These are phyloP conservation scores for Penicillium sclerotigenum DNA, from an alignment of 2,329 filamentous ascomycete species.

Conservation along the genomic window DNA sequence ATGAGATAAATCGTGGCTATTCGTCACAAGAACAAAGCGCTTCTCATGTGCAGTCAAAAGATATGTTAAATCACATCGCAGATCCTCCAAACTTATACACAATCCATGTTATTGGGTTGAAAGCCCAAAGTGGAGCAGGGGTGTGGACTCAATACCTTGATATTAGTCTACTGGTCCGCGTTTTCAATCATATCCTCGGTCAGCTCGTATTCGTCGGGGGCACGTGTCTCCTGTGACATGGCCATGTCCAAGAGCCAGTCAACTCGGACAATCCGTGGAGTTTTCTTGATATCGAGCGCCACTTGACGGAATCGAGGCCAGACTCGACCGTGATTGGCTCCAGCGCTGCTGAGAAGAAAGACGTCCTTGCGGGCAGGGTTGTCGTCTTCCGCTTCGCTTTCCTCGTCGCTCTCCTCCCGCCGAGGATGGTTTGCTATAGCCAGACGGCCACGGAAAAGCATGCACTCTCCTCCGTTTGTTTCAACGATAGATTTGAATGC, in stretches of 20 bases:
- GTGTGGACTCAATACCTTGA: background rate
- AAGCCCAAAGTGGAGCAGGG: background rate
- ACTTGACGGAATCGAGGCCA: slow-evolving; percentile 80
- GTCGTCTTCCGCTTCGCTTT: slow-evolving; percentile 57
- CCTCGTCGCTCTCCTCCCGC: slow-evolving; percentile 41
- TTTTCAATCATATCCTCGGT: slow-evolving; percentile 30
- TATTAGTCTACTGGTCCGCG: slow-evolving; percentile 19
- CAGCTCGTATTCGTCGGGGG: slow-evolving; percentile 59
- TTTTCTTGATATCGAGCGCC: slow-evolving; percentile 73
- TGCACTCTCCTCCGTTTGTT: slow-evolving; percentile 82
- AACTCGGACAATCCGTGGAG: slow-evolving; percentile 72
- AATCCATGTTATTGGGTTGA: background rate
- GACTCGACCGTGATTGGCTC: slow-evolving; percentile 64
- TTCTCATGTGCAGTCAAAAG: slow-evolving; percentile 4
- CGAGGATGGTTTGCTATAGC: slow-evolving; percentile 65
- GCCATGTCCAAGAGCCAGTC: slow-evolving; percentile 90
- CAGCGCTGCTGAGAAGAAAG: slow-evolving; percentile 73
- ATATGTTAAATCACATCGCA: slow-evolving; percentile 2
- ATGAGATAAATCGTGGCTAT: slow-evolving; percentile 23
- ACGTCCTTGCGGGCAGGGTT: slow-evolving; percentile 65
- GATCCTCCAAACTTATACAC: slow-evolving; percentile 8
- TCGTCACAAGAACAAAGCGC: slow-evolving; percentile 21
- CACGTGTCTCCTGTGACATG: slow-evolving; percentile 79
- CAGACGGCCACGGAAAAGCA: slow-evolving; percentile 70
- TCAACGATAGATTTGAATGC: slow-evolving; percentile 83